Base-by-base conservation (phyloP, 768 basidiomycete species). In the Trametes punicea region DNA sequence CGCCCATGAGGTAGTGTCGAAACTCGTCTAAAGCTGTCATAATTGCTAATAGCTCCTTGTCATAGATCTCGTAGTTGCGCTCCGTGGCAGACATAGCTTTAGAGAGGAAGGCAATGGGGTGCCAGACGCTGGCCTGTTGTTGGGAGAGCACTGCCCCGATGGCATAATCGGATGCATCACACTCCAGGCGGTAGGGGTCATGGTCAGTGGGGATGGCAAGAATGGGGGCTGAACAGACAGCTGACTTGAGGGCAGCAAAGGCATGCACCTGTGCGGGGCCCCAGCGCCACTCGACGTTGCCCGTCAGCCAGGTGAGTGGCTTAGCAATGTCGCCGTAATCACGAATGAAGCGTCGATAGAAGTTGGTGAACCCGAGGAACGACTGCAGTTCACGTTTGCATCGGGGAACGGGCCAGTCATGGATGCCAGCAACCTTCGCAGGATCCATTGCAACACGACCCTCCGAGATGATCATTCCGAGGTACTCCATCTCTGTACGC, bases 11-110 rank as follows among this genome's bases (percentile, higher is more conserved):
- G 45, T 71, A 72, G 6, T 65, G 63, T 3, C 64, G 47, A 74
- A 72, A 76, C 15, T 67, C 59, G 2, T 64, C 49, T 1, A 74
- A 47, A 0, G 71, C 68, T 8, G 61, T 16, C 23, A 79, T 69
- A 10, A 79, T 76, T 0, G 74, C 72, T 10, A 78, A 64, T 1
- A 78, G 52, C 63, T 80, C 77, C 54, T 70, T 69, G 63, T 80
- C 74, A 41, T 76, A 69, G 47, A 73, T 69, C 13, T 72, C 64
- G 55, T 72, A 72, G 57, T 73, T 72, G 6, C 57, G 39, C 57
- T 80, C 71, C 0, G 69, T 67, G 0, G 59, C 29, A 10, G 55
- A 63, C 15, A 69, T 46, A 8, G 60, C 23, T n/a, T 63, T 54
- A 0, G 61, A 65, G n/a, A 63, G 41, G 38, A 62, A 72, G 9